Base-by-base conservation (phyloP, 805 yeast species). In the Lipomyces sp. region DNA sequence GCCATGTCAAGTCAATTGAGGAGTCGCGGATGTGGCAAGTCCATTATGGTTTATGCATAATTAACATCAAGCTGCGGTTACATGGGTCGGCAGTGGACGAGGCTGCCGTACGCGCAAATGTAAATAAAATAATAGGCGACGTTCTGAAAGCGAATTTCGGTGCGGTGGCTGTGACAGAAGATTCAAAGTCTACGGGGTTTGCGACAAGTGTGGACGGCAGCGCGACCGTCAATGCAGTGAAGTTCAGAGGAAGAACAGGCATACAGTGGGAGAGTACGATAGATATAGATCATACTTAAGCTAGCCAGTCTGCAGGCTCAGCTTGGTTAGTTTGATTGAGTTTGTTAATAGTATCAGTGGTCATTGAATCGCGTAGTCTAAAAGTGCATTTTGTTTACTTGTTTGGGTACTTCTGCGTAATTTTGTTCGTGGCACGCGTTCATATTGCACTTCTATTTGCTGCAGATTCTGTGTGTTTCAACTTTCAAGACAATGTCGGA, bases 1-100 rank as follows among this genome's bases (percentile, higher is more conserved):
- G 73, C 3, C 59, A 67, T 29, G 79, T 80, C 18, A 66, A 67
- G 29, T 59, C 72, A 2, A 78, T 78, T 45, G 66, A 72, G 7
- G 76, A 77, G 33, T 69, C 78, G 35, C 71, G 77, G 29, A 71
- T 80, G 60, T 80, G 82, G 82, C 82, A 80, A 73, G 83, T 80
- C 45, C 83, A 80, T 64, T 78, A 80, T 62, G 79, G 75, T 18
- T 74, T 81, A 51, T 80, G 80, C 78, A 75, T 80, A 33, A 80
- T 80, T n/a, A 72, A 74, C 45, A 71, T 79, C 73, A 71, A 74
- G 29, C 71, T 81, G 24, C 68, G 67, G 34, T 74, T 80, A 73
- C 55, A 71, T 5, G 81, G 82, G 48, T 64, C 73, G 24, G 67
- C 71, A 50, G 75, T 65, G 4, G 79, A 77, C 59, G 80, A 77